Evolutionary conservation across 768 basidiomycete species (phyloP).

Genomic region (Antrodiella citrinella): DNA sequence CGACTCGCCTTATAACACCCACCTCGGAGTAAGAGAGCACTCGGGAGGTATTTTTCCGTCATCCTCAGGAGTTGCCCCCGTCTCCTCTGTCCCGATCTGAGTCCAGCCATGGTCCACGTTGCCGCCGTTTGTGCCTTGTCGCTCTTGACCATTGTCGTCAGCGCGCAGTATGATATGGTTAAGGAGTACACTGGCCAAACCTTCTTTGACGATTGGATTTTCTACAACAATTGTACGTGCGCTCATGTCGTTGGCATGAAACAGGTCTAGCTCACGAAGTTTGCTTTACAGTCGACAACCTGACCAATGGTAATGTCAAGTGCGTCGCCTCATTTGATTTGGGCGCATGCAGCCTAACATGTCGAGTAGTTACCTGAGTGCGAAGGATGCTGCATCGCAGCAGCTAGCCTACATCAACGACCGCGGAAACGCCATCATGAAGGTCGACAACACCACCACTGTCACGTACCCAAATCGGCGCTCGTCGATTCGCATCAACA

Average conservation of each 20-base stretch:
- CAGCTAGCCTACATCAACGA: conserved; percentile 56
- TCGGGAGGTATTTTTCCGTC: neutral
- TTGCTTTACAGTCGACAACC: conserved; percentile 46
- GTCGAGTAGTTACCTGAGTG: conserved; percentile 38
- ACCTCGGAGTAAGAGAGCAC: neutral
- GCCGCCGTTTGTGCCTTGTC: neutral
- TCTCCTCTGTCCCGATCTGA: neutral
- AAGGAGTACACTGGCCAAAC: conserved; percentile 50
- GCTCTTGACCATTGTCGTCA: conserved; percentile 8
- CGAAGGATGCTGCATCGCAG: conserved; percentile 32
- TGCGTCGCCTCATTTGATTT: conserved; percentile 20
- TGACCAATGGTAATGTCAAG: conserved; percentile 59
- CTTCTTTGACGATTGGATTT: conserved; percentile 66
- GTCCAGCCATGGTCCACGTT: neutral
- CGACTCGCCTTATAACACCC: neutral
- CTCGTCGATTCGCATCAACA: conserved; percentile 58
- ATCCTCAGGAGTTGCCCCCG: neutral
- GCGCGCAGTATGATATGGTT: conserved; percentile 38
- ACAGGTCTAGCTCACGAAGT: neutral
- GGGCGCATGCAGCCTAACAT: conserved; percentile 1
- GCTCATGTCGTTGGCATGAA: neutral
- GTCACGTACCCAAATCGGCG: conserved; percentile 48
- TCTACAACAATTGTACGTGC: conserved; percentile 46
- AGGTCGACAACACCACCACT: conserved; percentile 61
- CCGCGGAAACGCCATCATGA: conserved; percentile 69